Evolutionary conservation across 768 basidiomycete genomes (phyloP), one percentile per base, ranked within the genome.

Genomic region (Suillus variegatus): DNA sequence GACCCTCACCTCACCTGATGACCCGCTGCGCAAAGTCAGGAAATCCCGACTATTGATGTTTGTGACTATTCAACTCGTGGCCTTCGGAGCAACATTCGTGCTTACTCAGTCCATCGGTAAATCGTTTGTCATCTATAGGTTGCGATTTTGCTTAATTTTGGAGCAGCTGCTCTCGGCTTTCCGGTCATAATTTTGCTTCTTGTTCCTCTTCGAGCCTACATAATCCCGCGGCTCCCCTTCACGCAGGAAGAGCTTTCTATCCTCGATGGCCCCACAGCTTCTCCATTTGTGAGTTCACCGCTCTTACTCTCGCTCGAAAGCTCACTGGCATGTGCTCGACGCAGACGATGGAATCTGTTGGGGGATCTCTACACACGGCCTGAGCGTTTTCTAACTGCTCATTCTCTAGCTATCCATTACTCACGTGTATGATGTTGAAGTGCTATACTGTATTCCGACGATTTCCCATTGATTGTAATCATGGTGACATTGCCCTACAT

Each of bases 191-290:
- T 97, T 71, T 85, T 93, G 74, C 76, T 93, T 46, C 83, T 97
- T 16, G 82, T 97, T 28, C 96, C 95, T 0, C 66, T 95, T 14
- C 84, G 95, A 56, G 82, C 86, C 32, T 79, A 82, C 64, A 68
- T 92, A n/a, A 82, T 97, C 16, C 94, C 95, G 0, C 81, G 81
- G 22, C 76, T 96, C 51, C 84, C 89, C 0, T 95, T 97, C 74
- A 90, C 89, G 0, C 71, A 75, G 4, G 91, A 91, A 66, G 96
- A 97, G 72, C 78, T 99, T 46, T 81, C 81, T 2, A 89, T 95
- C 25, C 82, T 98, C n/a, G 96, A 97, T 74, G 90, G 92, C 2
- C 92, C 94, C 0, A 91, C 93, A 0, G 95, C 96, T 13, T 94
- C 92, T 16, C 84, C 88, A n/a, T 92, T 92, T 69, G 91, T 93